These are phyloP conservation scores for Arthrobotrys megalospora DNA, from an alignment of 2,329 filamentous ascomycete genomes.

Conservation along the genomic window DNA sequence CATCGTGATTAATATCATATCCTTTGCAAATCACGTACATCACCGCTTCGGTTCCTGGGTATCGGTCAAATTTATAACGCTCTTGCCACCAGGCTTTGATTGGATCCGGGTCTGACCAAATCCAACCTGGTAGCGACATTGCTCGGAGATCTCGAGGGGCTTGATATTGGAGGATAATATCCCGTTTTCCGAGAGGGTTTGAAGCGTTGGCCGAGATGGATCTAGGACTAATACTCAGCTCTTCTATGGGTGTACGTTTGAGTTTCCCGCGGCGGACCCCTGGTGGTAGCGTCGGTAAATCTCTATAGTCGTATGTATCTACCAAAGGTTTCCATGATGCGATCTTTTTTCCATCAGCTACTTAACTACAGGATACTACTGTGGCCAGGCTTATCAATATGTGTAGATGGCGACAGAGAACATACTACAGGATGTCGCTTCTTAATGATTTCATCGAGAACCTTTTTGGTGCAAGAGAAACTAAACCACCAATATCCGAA, in stretches of 20 bases:
- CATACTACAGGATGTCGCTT: background rate
- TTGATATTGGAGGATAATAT: background rate
- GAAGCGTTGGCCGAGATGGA: no score
- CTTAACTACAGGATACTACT: no score
- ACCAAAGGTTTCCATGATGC: background rate
- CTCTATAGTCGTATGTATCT: background rate
- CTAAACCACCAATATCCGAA: background rate
- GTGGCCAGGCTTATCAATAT: no score
- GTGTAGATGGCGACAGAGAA: no score
- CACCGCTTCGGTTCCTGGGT: no score
- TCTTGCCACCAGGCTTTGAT: no score
- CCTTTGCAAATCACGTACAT: conserved; percentile 29
- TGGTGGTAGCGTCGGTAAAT: background rate
- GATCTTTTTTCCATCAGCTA: background rate
- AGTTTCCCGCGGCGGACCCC: no score
- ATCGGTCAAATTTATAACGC: no score
- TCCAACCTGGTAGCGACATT: background rate
- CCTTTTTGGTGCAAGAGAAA: background rate
- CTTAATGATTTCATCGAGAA: background rate
- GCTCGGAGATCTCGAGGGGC: background rate
- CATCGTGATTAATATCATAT: conserved; percentile 14
- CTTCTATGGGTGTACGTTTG: background rate
- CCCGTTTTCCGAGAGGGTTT: no score
- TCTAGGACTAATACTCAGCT: no score
- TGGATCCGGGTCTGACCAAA: no score